Conservation (phyloP, 306 rosid genomes). For the Gleditsia sinensis region DNA sequence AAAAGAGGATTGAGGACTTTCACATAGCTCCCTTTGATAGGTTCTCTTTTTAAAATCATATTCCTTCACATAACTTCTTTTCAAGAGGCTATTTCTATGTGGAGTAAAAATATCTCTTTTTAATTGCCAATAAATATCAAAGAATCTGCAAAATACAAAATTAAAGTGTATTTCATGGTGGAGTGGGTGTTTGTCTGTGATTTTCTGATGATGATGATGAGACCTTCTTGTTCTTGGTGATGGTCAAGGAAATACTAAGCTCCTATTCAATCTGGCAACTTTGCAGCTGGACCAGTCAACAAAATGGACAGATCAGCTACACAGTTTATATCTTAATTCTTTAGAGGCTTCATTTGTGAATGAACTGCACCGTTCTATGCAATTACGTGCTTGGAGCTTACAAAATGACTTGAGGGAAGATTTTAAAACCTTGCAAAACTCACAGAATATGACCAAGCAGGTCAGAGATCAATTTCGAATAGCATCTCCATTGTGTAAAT, state of each 20-base stretch:
- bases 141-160: background rate
- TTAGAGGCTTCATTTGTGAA: constrained; percentile 84
- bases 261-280: constrained; percentile 2
- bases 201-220: constrained; percentile 10
- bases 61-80: constrained; percentile 21
- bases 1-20: background rate
- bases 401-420: constrained; percentile 39
- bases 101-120: background rate
- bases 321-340: constrained; percentile 64
- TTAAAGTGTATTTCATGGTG: constrained; percentile 4
- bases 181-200: background rate
- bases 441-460: constrained; percentile 51
- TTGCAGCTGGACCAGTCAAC: constrained; percentile 51
- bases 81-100: constrained; percentile 26
- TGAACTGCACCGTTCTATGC: constrained; percentile 53
- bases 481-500: constrained; percentile 23
- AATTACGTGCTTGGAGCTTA: constrained; percentile 35
- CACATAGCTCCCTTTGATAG: background rate
- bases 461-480: constrained; percentile 48
- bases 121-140: constrained; percentile 10
- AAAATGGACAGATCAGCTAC: constrained; percentile 85
- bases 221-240: constrained; percentile 20
- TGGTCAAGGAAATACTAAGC: constrained; percentile 30
- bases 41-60: background rate
- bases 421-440: constrained; percentile 41